phyloP scores from a whole-genome alignment of 2,329 filamentous ascomycete genomes.

The Daldinia eschscholtzii region DNA sequence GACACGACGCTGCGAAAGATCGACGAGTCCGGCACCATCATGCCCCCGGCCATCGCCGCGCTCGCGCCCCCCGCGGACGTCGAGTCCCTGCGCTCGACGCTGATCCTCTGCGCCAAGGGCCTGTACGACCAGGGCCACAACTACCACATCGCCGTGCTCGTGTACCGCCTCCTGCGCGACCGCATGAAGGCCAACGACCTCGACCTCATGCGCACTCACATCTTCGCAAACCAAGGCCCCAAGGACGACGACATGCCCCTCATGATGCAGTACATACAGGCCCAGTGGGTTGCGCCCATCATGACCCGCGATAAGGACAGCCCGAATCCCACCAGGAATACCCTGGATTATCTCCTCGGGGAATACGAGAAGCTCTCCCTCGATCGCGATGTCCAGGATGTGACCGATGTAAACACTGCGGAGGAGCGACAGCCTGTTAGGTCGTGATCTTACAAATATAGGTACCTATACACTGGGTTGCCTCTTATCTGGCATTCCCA shows the following conservation, averaged over 20 bases:
- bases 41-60: neutral
- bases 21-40: neutral
- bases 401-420: constrained; percentile 16
- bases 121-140: constrained; percentile 53
- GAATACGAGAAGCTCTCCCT: constrained; percentile 39
- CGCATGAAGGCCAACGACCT: constrained; percentile 49
- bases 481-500: too few species aligned
- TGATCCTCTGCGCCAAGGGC: constrained; percentile 54
- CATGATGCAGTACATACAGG: constrained; percentile 39
- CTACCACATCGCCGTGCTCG: constrained; percentile 52
- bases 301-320: neutral
- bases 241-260: constrained; percentile 33
- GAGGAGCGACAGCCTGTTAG: neutral
- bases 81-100: constrained; percentile 51
- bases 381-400: constrained; percentile 18
- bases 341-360: constrained; percentile 32
- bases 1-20: constrained; percentile 50
- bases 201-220: constrained; percentile 37
- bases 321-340: constrained; percentile 8
- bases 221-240: constrained; percentile 26
- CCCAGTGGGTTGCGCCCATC: constrained; percentile 37
- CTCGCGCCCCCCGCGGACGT: constrained; percentile 30
- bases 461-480: too few species aligned
- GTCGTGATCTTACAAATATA: neutral
- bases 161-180: constrained; percentile 53